Evolutionary conservation across 129 eudicot species (phyloP).

Genomic region (Solidago caesia): DNA sequence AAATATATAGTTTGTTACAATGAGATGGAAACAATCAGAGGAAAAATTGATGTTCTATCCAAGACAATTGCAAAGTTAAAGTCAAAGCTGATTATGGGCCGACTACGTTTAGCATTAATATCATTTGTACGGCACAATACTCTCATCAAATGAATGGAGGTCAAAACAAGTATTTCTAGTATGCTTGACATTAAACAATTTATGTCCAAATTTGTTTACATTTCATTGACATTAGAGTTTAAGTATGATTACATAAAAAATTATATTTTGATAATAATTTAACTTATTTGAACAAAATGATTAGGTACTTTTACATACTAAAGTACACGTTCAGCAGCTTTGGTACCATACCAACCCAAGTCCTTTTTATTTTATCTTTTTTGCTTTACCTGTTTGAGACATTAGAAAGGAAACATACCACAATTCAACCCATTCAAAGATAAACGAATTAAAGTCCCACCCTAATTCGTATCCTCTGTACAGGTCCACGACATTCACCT

Average conservation of each 20-base stretch:
- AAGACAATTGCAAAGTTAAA: background rate
- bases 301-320: background rate
- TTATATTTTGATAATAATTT: background rate
- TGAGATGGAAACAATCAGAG: background rate
- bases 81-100: background rate
- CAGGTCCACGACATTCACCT: background rate
- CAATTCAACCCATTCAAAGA: background rate
- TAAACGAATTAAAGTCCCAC: background rate
- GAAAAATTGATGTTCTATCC: background rate
- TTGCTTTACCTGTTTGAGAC: background rate
- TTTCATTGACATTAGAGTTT: background rate
- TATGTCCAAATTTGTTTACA: background rate
- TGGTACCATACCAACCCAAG: background rate
- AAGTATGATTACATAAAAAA: background rate
- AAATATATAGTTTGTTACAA: slow-evolving; percentile 3
- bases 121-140: background rate
- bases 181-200: background rate
- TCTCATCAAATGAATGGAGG: background rate
- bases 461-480: background rate
- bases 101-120: background rate
- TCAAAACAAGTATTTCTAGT: background rate
- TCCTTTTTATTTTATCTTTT: background rate
- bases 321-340: background rate
- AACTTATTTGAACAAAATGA: background rate
- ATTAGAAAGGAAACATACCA: background rate